Conservation (phyloP, 371 early-diverging fungal genomes). For the Phascolomyces articulosus region DNA sequence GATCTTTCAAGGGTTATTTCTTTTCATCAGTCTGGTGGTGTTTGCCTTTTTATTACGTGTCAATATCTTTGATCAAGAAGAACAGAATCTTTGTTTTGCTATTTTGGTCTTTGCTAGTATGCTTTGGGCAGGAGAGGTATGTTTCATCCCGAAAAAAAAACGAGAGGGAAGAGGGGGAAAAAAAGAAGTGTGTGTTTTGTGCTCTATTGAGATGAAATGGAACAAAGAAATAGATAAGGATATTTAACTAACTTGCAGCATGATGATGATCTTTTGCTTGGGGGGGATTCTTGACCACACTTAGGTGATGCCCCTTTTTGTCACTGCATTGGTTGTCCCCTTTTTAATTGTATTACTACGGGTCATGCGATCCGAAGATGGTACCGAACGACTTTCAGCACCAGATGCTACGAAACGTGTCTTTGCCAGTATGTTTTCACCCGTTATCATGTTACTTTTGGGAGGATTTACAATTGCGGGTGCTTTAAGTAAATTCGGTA, state of each 20-base stretch:
- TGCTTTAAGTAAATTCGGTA: conserved; percentile 85
- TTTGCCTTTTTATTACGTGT: conserved; percentile 58
- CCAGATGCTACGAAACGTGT: conserved; percentile 71
- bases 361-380: conserved; percentile 75
- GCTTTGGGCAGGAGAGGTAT: conserved; percentile 95
- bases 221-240: background rate
- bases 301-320: conserved; percentile 92
- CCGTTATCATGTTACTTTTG: conserved; percentile 82
- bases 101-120: conserved; percentile 86
- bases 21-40: conserved; percentile 51
- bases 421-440: conserved; percentile 81
- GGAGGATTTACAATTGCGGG: conserved; percentile 86
- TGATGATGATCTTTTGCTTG: too few relatives aligned
- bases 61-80: conserved; percentile 60
- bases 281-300: background rate
- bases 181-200: too few relatives aligned
- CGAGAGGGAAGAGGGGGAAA: too few relatives aligned
- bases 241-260: background rate
- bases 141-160: too few relatives aligned
- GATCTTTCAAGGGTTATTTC: conserved; percentile 35
- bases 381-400: conserved; percentile 48
- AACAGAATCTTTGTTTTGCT: conserved; percentile 85
- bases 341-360: conserved; percentile 82
- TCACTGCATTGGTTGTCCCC: conserved; percentile 90
- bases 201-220: too few relatives aligned